Base-by-base conservation (phyloP, 106 monocot genomes). In the Gastrodia elata region DNA sequence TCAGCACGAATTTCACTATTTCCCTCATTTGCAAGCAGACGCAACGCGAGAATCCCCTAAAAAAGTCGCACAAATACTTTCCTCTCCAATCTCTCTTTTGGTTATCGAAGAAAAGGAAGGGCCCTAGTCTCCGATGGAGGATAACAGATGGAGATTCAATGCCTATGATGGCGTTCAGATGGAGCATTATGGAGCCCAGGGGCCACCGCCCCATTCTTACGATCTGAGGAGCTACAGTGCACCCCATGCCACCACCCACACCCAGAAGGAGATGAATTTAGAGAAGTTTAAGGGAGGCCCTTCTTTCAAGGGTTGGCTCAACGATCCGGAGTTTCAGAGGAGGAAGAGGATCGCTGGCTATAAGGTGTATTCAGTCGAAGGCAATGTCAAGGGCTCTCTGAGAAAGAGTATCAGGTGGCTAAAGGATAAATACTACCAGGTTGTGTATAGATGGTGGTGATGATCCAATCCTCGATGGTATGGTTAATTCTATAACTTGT, bases 321-420 rank as follows among this genome's bases (percentile, higher is more conserved):
- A 75, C 40, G 84, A 87, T 33, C 82, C 82, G 4, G 87, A 87
- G 78, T 30, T 87, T 58, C 84, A 88, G 77, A 84, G 87, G 71
- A 88, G 82, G 81, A 88, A 84, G 72, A 88, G 87, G 74, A 82
- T 88, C 27, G 82, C 82, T 14, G 42, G 84, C 39, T 88, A 88
- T 41, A 87, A 87, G 69, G 82, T 69, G 33, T 91, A 84, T 59
- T 71, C 77, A 11, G 79, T 82, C 26, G 87, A 84, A 64, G 82
- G 87, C 40, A 90, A 78, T 78, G 74, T 84, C 80, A 87, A 83
- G 82, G 58, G 78, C 4, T 85, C 80, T 5, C 77, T 77, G 7
- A 69, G 28, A 77, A 89, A 79, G 78, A 82, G 85, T 71, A 83
- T 89, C 74, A 79, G 86, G 71, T 89, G 85, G 86, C 55, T 89